These are phyloP conservation scores for Xanthoconium stramineum DNA, from an alignment of 768 basidiomycete species.

Conservation along the genomic window DNA sequence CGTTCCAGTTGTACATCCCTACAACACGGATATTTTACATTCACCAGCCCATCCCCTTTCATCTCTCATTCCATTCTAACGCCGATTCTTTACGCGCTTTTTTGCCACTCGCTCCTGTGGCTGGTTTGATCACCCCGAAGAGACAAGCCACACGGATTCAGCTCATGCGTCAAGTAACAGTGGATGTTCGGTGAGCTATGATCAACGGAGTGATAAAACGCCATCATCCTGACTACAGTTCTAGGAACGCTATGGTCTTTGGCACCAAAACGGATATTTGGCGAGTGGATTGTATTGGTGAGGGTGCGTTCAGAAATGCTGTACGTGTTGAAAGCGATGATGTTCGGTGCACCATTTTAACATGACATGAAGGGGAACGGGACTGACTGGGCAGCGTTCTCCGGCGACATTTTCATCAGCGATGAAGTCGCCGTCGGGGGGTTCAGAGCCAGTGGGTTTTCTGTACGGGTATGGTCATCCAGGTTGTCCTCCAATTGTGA, in stretches of 20 bases:
- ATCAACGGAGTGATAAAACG: not conserved
- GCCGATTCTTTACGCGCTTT: constrained; percentile 56
- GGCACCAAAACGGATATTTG: constrained; percentile 71
- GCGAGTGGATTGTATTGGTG: constrained; percentile 61
- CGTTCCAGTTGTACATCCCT: constrained; percentile 48
- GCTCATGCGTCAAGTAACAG: constrained; percentile 62
- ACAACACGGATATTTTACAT: constrained; percentile 58
- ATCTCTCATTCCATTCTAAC: constrained; percentile 57
- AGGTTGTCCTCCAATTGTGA: not conserved
- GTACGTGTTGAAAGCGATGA: constrained; percentile 35
- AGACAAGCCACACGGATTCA: constrained; percentile 50
- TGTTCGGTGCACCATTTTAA: constrained; percentile 3
- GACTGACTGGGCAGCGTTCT: constrained; percentile 56
- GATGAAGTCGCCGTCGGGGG: constrained; percentile 51
- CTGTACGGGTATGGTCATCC: constrained; percentile 48
- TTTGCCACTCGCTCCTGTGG: constrained; percentile 54
- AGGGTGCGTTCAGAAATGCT: constrained; percentile 55
- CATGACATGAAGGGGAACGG: constrained; percentile 51
- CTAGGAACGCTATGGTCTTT: constrained; percentile 44
- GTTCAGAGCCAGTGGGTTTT: constrained; percentile 63
- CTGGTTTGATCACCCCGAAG: constrained; percentile 25
- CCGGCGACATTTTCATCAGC: constrained; percentile 57
- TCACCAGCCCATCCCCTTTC: constrained; percentile 61
- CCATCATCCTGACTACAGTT: not conserved
- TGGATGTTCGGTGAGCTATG: constrained; percentile 52